Conservation (phyloP, 2,329 filamentous ascomycete species). For the Talaromyces sp. region DNA sequence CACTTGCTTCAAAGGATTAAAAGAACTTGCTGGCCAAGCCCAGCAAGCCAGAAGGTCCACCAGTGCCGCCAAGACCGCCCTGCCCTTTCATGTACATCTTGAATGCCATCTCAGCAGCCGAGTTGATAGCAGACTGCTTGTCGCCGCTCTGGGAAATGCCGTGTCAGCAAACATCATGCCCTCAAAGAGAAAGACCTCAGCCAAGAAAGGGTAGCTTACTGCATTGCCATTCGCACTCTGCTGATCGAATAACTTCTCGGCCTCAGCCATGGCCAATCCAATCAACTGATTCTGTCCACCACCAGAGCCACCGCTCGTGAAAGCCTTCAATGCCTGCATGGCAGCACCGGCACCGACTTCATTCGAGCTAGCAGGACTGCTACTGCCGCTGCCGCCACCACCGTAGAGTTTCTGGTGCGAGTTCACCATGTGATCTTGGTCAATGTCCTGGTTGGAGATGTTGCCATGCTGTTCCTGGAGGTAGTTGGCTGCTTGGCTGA, state of each 20-base stretch:
- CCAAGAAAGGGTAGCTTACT: slow-evolving; percentile 34
- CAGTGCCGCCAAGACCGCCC: slow-evolving; percentile 48
- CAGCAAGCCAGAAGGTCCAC: slow-evolving; percentile 52
- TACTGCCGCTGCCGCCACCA: slow-evolving; percentile 46
- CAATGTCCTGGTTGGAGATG: slow-evolving; percentile 49
- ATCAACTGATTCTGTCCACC: slow-evolving; percentile 72
- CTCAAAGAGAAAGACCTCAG: background rate
- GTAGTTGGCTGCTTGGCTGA: slow-evolving; percentile 55
- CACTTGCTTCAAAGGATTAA: slow-evolving; percentile 18
- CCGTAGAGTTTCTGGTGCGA: slow-evolving; percentile 74
- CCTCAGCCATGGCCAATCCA: slow-evolving; percentile 82
- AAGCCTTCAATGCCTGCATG: slow-evolving; percentile 68
- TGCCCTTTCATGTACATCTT: slow-evolving; percentile 89
- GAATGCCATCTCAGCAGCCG: slow-evolving; percentile 79
- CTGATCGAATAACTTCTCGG: slow-evolving; percentile 69
- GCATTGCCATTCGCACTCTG: slow-evolving; percentile 55
- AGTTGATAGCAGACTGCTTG: slow-evolving; percentile 75
- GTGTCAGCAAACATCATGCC: background rate
- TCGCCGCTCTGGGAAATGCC: slow-evolving; percentile 48
- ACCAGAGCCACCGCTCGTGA: slow-evolving; percentile 50
- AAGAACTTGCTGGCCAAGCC: slow-evolving; percentile 61
- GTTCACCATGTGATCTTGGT: slow-evolving; percentile 64
- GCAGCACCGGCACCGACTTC: slow-evolving; percentile 45
- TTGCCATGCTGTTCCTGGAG: slow-evolving; percentile 51
- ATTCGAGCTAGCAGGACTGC: slow-evolving; percentile 42